A percentile compares a stretch with the other conserved stretches of the same genome.
These are phyloP conservation scores for Pythium phragmiticola DNA, from an alignment of 352 stramenopile genomes.

Conservation along the genomic window DNA sequence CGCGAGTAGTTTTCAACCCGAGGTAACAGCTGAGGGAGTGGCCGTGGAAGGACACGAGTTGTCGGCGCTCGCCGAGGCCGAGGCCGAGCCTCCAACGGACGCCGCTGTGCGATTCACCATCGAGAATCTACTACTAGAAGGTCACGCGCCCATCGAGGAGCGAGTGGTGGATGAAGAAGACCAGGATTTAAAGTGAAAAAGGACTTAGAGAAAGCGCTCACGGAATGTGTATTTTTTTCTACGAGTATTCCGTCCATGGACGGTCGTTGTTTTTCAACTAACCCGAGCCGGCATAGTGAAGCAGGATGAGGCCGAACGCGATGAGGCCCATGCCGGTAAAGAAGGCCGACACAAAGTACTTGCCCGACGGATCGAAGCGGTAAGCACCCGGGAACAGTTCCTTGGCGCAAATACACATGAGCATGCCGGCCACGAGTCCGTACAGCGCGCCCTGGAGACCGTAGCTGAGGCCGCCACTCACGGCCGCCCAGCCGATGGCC, in stretches of 20 bases:
- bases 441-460: slow-evolving; percentile 92
- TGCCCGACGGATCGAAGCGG: slow-evolving; percentile 47
- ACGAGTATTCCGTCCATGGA: no score
- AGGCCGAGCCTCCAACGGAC: no score
- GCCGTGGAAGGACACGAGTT: no score
- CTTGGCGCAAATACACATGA: slow-evolving; percentile 89
- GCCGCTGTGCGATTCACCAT: no score
- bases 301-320: slow-evolving; percentile 77
- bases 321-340: slow-evolving; percentile 85
- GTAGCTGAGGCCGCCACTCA: slow-evolving; percentile 61
- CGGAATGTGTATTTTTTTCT: neutral
- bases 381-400: slow-evolving; percentile 66
- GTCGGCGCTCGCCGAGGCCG: no score
- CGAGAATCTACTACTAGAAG: no score
- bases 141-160: no score
- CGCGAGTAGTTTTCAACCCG: neutral
- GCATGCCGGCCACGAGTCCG: slow-evolving; percentile 25
- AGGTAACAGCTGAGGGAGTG: neutral
- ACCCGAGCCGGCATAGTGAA: slow-evolving; percentile 44
- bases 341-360: slow-evolving; percentile 75
- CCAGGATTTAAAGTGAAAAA: no score
- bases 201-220: no score
- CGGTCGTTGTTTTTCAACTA: slow-evolving; percentile 10
- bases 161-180: no score
- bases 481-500: slow-evolving; percentile 69